Conservation (phyloP, 805 yeast species). For the Groenewaldozyma tartarivorans region DNA sequence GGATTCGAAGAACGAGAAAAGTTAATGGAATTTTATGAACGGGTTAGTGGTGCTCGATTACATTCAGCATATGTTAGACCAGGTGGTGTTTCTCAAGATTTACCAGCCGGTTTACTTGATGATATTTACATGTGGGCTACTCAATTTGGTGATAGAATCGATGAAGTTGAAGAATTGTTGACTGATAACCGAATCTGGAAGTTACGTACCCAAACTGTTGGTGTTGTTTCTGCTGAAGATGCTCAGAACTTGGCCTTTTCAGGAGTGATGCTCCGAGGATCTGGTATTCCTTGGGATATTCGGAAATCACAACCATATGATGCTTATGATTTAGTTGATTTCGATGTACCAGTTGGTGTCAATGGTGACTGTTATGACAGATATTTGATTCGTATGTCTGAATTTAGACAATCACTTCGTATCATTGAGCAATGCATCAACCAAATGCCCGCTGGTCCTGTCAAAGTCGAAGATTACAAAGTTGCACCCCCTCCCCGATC, state of each 20-base stretch:
- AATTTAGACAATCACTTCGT: conserved; percentile 83
- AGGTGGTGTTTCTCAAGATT: conserved; percentile 84
- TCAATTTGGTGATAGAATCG: conserved; percentile 86
- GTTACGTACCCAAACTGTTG: conserved; percentile 74
- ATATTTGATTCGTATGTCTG: conserved; percentile 81
- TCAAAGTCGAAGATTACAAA: conserved; percentile 84
- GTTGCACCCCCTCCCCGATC: conserved; percentile 74
- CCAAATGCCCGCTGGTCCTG: conserved; percentile 88
- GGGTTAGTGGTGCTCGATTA: conserved; percentile 84
- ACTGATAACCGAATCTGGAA: conserved; percentile 92
- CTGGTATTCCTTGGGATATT: conserved; percentile 80
- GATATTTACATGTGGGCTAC: conserved; percentile 96
- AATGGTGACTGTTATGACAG: conserved; percentile 91
- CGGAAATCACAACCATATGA: conserved; percentile 85
- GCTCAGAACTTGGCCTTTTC: conserved; percentile 72
- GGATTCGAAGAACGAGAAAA: conserved; percentile 91
- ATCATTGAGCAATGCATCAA: conserved; percentile 84
- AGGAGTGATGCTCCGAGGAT: conserved; percentile 87
- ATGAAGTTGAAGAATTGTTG: conserved; percentile 80
- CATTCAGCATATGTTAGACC: conserved; percentile 86
- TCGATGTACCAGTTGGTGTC: conserved; percentile 76
- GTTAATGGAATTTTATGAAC: conserved; percentile 84
- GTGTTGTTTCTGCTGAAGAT: conserved; percentile 76
- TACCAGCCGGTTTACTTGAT: conserved; percentile 78
- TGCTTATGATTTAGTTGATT: conserved; percentile 78